phyloP scores from a whole-genome alignment of 345 rosid genomes.

The Dovyalis caffra region DNA sequence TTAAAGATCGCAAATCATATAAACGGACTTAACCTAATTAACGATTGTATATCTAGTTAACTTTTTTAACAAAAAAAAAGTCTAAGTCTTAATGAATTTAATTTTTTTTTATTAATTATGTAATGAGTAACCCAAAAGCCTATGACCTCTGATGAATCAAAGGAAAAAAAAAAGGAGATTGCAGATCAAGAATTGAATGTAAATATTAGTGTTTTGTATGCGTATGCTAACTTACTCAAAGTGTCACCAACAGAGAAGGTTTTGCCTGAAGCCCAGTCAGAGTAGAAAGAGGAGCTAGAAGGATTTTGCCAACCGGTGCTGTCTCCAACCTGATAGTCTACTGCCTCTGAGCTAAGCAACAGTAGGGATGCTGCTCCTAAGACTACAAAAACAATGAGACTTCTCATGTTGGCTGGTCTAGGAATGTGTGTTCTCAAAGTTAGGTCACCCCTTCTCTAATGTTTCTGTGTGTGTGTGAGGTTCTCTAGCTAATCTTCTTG shows the following conservation, averaged over 20 bases:
- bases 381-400: slow-evolving; percentile 6
- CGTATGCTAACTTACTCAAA: slow-evolving; percentile 8
- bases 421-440: slow-evolving; percentile 20
- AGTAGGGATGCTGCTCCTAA: slow-evolving; percentile 7
- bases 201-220: neutral
- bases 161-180: too few relatives aligned
- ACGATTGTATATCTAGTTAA: too few relatives aligned
- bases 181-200: neutral
- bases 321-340: slow-evolving; percentile 34
- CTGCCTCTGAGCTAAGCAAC: slow-evolving; percentile 20
- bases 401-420: slow-evolving; percentile 14
- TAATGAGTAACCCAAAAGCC: too few relatives aligned
- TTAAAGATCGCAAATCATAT: too few relatives aligned
- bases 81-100: too few relatives aligned
- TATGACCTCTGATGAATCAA: too few relatives aligned
- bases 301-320: slow-evolving; percentile 32
- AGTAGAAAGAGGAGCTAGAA: slow-evolving; percentile 1
- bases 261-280: slow-evolving; percentile 8
- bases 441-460: slow-evolving; percentile 22
- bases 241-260: slow-evolving; percentile 12
- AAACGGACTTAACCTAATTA: too few relatives aligned
- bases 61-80: too few relatives aligned
- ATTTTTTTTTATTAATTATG: too few relatives aligned
- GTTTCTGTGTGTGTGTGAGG: neutral
- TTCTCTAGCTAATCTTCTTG: neutral